phyloP scores from a whole-genome alignment of 345 rosid species.

The Pugionium dolabratum region DNA sequence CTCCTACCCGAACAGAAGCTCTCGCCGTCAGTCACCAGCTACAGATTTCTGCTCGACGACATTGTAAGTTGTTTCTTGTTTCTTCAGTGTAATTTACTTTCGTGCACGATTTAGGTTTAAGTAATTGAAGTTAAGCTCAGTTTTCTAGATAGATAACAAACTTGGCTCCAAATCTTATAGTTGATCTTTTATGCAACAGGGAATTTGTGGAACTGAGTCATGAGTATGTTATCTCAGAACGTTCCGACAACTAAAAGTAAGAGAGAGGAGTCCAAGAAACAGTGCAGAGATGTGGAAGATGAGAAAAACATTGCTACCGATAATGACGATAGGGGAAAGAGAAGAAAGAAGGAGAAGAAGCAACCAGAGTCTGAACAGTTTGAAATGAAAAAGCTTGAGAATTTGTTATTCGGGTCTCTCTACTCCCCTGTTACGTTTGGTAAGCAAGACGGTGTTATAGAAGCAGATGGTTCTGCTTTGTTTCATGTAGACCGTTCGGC shows the following conservation, averaged over 20 bases:
- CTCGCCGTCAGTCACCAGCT: constrained; percentile 34
- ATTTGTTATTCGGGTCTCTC: constrained; percentile 71
- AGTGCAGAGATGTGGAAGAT: constrained; percentile 37
- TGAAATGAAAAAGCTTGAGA: constrained; percentile 77
- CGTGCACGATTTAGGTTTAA: background rate
- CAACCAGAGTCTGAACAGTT: constrained; percentile 51
- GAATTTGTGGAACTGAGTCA: constrained; percentile 24
- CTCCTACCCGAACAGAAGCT: constrained; percentile 10
- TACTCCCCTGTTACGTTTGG: constrained; percentile 78
- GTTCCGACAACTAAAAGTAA: constrained; percentile 44
- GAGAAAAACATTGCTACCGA: constrained; percentile 40
- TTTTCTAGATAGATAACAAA: background rate
- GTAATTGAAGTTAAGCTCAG: background rate
- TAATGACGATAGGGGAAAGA: constrained; percentile 47
- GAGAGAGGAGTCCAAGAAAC: constrained; percentile 37
- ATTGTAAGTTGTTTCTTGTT: constrained; percentile 21
- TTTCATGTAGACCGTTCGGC: constrained; percentile 65
- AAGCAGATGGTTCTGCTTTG: constrained; percentile 46
- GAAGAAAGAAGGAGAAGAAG: constrained; percentile 59
- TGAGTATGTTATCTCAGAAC: constrained; percentile 77
- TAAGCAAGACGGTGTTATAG: constrained; percentile 43
- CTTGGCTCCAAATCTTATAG: constrained; percentile 6
- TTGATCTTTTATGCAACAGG: constrained; percentile 21
- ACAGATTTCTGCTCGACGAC: constrained; percentile 23
- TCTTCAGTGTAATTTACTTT: background rate